phyloP scores from a whole-genome alignment of 2,329 filamentous ascomycete genomes.

The Xylaria digitata region DNA sequence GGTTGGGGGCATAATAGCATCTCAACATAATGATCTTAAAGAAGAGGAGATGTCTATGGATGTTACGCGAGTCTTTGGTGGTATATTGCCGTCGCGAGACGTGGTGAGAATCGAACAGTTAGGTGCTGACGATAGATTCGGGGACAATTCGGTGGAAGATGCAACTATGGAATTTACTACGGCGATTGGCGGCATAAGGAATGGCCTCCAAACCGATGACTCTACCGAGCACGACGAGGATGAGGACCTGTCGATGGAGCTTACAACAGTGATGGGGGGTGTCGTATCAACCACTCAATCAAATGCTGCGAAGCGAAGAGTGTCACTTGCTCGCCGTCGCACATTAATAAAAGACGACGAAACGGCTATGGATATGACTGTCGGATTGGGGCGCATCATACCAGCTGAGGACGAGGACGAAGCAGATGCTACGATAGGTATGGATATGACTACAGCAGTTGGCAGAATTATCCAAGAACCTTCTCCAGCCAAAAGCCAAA shows the following conservation, averaged over 20 bases:
- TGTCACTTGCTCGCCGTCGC: constrained; percentile 43
- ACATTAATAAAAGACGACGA: constrained; percentile 56
- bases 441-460: constrained; percentile 75
- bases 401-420: constrained; percentile 51
- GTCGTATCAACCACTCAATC: constrained; percentile 55
- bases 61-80: constrained; percentile 83
- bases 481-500: constrained; percentile 54
- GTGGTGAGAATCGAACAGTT: constrained; percentile 42
- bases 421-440: constrained; percentile 63
- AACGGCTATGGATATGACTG: constrained; percentile 74
- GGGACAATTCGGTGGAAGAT: constrained; percentile 63
- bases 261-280: constrained; percentile 73
- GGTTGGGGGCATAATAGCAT: constrained; percentile 64
- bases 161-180: constrained; percentile 88
- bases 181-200: constrained; percentile 77
- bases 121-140: constrained; percentile 46
- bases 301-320: constrained; percentile 46
- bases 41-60: constrained; percentile 91
- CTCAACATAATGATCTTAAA: constrained; percentile 53
- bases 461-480: constrained; percentile 68
- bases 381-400: constrained; percentile 67
- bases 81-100: constrained; percentile 71
- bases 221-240: constrained; percentile 59
- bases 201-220: constrained; percentile 46
- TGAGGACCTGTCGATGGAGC: constrained; percentile 83